Base-by-base conservation (phyloP, 2,329 filamentous ascomycete genomes). In the Fusarium sororula region DNA sequence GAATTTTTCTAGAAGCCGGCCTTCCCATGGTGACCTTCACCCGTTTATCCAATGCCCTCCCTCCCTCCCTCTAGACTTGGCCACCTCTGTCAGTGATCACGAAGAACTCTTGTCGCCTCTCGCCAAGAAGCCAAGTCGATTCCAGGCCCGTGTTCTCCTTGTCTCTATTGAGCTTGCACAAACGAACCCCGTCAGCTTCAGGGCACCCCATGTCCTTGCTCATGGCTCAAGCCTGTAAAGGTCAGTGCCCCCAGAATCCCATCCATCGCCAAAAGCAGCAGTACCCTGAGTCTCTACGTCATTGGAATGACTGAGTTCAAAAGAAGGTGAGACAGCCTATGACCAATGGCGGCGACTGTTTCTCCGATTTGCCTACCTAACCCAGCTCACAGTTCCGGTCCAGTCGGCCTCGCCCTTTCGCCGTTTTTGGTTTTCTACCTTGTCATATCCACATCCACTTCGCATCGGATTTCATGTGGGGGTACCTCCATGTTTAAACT, bases 1-100 rank as follows among this genome's bases (percentile, higher is more conserved):
- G 77, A 78, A 78, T 69, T 73, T 59, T 78, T 78, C 77, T 78
- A 65, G 77, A 78, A 78, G 74, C 64, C 54, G 64, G 59, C 58
- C 55, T 68, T 63, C 69, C 67, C 74, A 72, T 69, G 39, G 35
- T 48, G 70, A 32, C 66, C 66, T 68, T 63, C 65, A 28, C 50
- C 41, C 53, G 58, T 58, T 47, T 47, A 55, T 48, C 70, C 58
- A 68, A 62, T 74, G 26, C 45, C 26, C 35, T 47, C 28, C 37
- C 47, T 47, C 28, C 37, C 47, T n/a, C 38, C 50, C 38, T 65
- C 51, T 42, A 30, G 37, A 55, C 64, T 73, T 70, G 75, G 63
- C 66, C 60, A 61, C 66, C 55, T 62, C 69, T 54, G 62, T 54
- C 53, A 68, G 26, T 67, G 66, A 72, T 73, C 73, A 75, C 60